Base-by-base conservation (phyloP, 306 rosid species). In the Quercus rubra region DNA sequence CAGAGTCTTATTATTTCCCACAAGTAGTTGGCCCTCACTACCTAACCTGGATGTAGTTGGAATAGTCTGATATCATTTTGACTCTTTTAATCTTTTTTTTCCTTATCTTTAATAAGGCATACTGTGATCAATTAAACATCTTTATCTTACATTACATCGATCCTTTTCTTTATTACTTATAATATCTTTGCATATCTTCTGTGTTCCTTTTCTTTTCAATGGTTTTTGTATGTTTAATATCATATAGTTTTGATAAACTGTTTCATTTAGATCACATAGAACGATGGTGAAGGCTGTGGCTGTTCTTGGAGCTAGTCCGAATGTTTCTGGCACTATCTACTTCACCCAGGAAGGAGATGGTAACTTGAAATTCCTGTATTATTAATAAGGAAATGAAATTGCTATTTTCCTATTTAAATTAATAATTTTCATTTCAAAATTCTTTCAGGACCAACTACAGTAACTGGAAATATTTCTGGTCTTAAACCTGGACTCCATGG, bases 401-500 rank as follows among this genome's bases (percentile, higher is more conserved):
- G 56, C 67, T 64, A 19, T 35, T 78, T 5, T 13, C 1, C 12
- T 46, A 30, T 79, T 70, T 52, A 7, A 56, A 76, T 68, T 61
- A 81, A 56, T 31, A 18, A 61, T 75, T 49, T 31, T 41, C 76
- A 4, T 77, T 62, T 43, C 54, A 57, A 51, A 23, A 52, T 70
- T 38, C 72, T 62, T 78, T 6, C 88, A 93, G 96, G 96, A 49
- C 90, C 91, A 78, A 93, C 97, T 70, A 89, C 91, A 7, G 97
- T 93, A 72, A 95, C 90, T 15, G 99, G 98, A 80, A 76, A 11
- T 64, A 21, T 95, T 83, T 20, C 82, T 25, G 99, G 98, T 80
- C 98, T 95, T 66, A 90, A 74, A 89, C 93, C 98, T 15, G 99
- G 97, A 13, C 93, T 83, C 80, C 98, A 95, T 57, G 98, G 99